Evolutionary conservation across 129 eudicot species (phyloP).

Genomic region (Helianthus annuus): DNA sequence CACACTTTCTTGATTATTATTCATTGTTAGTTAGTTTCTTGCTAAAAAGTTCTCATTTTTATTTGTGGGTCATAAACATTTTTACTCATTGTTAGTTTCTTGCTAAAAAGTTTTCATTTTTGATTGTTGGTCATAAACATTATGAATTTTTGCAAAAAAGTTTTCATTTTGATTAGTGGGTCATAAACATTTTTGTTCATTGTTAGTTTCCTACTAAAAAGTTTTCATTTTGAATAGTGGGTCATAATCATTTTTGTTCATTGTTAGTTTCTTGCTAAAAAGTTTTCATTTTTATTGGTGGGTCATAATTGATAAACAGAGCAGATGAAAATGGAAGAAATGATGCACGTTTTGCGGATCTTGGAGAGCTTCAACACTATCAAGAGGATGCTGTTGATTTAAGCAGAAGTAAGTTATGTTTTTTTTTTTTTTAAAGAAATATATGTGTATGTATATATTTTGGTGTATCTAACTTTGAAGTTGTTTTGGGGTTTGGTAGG

Average conservation of each 20-base stretch:
- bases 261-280: not conserved
- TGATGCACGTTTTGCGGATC: slow-evolving; percentile 53
- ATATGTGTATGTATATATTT: not conserved
- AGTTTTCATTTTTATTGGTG: not conserved
- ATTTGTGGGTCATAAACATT: slow-evolving; percentile 3
- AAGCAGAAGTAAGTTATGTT: slow-evolving; percentile 62
- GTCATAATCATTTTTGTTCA: not conserved
- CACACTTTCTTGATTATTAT: not conserved
- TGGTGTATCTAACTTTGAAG: slow-evolving; percentile 21
- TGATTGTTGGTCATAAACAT: not conserved
- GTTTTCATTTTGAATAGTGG: not conserved
- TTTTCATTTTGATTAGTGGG: no score
- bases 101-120: no score
- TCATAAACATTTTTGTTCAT: slow-evolving; percentile 1
- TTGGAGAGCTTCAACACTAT: slow-evolving; percentile 70
- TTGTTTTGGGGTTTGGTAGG: slow-evolving; percentile 41
- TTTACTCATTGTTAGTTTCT: slow-evolving; percentile 2
- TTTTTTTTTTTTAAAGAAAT: not conserved
- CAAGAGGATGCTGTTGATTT: slow-evolving; percentile 78
- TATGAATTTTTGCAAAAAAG: no score
- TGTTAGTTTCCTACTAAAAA: not conserved
- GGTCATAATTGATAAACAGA: slow-evolving; percentile 24
- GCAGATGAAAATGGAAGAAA: slow-evolving; percentile 52
- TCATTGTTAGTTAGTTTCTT: not conserved
- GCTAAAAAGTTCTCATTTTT: no score